Conservation (phyloP, 1,139 yeast species). For the Yarrowia galli region DNA sequence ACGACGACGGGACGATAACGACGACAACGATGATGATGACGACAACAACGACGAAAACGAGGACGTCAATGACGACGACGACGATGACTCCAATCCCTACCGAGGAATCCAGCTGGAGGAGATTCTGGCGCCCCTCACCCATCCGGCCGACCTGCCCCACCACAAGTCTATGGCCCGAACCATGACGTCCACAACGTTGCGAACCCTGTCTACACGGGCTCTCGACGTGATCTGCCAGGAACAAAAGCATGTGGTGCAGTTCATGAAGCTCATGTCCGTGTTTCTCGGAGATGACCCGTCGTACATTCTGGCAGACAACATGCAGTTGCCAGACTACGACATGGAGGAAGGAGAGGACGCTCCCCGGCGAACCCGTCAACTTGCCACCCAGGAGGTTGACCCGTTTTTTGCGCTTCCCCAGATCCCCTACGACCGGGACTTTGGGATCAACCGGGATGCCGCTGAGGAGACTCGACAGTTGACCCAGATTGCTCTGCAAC, state of each 20-base stretch:
- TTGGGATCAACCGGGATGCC: constrained; percentile 58
- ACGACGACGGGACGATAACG: constrained; percentile 42
- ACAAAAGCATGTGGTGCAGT: constrained; percentile 73
- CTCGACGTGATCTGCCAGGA: constrained; percentile 81
- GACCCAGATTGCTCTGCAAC: constrained; percentile 76
- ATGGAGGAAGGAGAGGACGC: constrained; percentile 42
- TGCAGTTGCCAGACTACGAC: constrained; percentile 74
- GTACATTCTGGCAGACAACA: constrained; percentile 61
- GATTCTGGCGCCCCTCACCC: constrained; percentile 75
- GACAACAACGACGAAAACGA: constrained; percentile 43
- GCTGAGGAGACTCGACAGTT: constrained; percentile 72
- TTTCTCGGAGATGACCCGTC: constrained; percentile 88
- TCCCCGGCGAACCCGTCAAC: constrained; percentile 50
- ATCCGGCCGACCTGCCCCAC: constrained; percentile 78
- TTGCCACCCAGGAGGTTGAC: constrained; percentile 54
- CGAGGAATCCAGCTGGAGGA: constrained; percentile 58
- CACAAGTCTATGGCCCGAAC: constrained; percentile 76
- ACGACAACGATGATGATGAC: constrained; percentile 42
- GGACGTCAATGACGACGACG: constrained; percentile 43
- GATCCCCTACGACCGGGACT: constrained; percentile 56
- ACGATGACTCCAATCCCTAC: constrained; percentile 53
- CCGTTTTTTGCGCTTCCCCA: constrained; percentile 72
- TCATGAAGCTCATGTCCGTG: constrained; percentile 74
- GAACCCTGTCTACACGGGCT: constrained; percentile 69
- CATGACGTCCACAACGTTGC: constrained; percentile 60